phyloP scores from a whole-genome alignment of 306 rosid genomes.

The Rosa multiflora region DNA sequence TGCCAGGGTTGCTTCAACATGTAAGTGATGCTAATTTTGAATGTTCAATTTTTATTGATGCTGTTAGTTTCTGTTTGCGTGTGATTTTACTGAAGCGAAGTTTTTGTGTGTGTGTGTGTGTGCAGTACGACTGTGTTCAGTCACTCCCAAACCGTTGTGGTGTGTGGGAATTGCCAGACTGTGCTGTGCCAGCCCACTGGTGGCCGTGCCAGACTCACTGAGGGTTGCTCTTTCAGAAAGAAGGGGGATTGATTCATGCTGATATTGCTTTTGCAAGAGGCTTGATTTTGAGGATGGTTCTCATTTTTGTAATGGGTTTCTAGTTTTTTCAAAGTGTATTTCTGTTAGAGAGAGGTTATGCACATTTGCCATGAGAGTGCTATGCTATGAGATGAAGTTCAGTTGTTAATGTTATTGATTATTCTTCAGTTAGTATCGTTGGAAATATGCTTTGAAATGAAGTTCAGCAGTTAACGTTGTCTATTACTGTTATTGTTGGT shows the following conservation, averaged over 20 bases:
- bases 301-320: background rate
- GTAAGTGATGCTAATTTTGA: constrained; percentile 25
- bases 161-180: constrained; percentile 53
- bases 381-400: background rate
- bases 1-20: constrained; percentile 62
- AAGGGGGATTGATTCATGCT: constrained; percentile 33
- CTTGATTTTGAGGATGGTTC: background rate
- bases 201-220: constrained; percentile 49
- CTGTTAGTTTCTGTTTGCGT: background rate
- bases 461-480: background rate
- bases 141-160: constrained; percentile 52
- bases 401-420: background rate
- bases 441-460: background rate
- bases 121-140: constrained; percentile 52
- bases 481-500: background rate
- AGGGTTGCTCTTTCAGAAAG: constrained; percentile 50
- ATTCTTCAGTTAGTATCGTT: background rate
- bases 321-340: background rate
- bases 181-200: constrained; percentile 56
- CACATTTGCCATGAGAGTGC: background rate
- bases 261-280: background rate
- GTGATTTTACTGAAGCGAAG: background rate
- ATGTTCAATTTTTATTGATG: background rate
- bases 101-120: background rate
- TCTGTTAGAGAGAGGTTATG: background rate